Conservation (phyloP, 345 rosid species). For the Eucalyptus fibrosa region DNA sequence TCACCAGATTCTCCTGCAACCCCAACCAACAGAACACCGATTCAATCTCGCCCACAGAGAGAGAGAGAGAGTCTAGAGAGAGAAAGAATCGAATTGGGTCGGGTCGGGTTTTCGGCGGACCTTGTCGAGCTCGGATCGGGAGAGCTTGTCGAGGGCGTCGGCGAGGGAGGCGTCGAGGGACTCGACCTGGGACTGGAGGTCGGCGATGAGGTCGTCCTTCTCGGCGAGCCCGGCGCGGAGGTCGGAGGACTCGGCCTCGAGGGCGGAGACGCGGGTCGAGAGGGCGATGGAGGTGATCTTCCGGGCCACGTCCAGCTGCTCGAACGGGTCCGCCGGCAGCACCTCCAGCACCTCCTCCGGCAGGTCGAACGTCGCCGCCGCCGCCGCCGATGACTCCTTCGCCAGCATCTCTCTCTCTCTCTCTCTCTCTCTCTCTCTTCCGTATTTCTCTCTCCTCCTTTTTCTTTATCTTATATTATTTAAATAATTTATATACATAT, state of each 20-base stretch:
- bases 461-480: not conserved
- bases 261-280: slow-evolving; percentile 71
- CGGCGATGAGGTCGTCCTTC: slow-evolving; percentile 47
- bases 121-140: slow-evolving; percentile 49
- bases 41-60: not conserved
- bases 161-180: slow-evolving; percentile 65
- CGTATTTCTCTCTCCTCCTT: not conserved
- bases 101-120: slow-evolving; percentile 4
- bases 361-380: slow-evolving; percentile 45
- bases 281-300: slow-evolving; percentile 94
- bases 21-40: not conserved
- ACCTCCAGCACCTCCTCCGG: slow-evolving; percentile 63
- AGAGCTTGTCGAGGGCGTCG: slow-evolving; percentile 45
- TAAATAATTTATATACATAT: not conserved
- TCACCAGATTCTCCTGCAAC: slow-evolving; percentile 59
- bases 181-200: slow-evolving; percentile 51
- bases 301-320: slow-evolving; percentile 95
- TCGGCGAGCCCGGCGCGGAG: slow-evolving; percentile 43
- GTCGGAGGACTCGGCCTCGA: slow-evolving; percentile 65
- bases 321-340: slow-evolving; percentile 88
- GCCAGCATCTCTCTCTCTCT: slow-evolving; percentile 16
- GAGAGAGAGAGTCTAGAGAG: too few relatives aligned
- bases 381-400: slow-evolving; percentile 14
- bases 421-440: not conserved
- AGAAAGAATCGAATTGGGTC: not conserved